Base-by-base conservation (phyloP, 352 stramenopile genomes). In the Phytophthora uliginosa region DNA sequence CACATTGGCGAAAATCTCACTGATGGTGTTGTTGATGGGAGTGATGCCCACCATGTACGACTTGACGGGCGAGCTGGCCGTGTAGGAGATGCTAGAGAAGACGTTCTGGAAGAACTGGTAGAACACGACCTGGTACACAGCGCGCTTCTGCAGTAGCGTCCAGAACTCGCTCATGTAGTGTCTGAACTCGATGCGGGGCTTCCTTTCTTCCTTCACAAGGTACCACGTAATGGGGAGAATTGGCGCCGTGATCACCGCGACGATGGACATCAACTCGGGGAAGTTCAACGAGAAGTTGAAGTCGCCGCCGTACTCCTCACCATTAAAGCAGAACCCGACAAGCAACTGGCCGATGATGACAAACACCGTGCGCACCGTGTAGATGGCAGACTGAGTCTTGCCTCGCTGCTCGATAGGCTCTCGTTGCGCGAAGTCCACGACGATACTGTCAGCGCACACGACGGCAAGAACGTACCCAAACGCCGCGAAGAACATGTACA, bases 381-480 rank as follows among this genome's bases (percentile, higher is more conserved):
- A 88, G 42, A 84, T 77, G 7, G 52, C 59, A 3, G 81, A 79
- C 64, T 88, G 81, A 4, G 69, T 79, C 52, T 68, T 76, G 10
- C 80, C 80, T 15, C 77, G 78, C 17, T 58, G 45, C 18, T 63
- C 66, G 2, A 73, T 50, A 0, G 78, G 69, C 58, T 88, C 78
- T 18, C 71, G 68, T 15, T 85, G 77, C 4, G 77, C 74, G 15
- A 79, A 67, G 36, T 82, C 68, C 13, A 82, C 75, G 26, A 78
- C 64, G 54, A 85, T 74, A 57, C 77, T 81, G 71, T 92, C 84
- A 40, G 78, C 69, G n/a, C 82, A 83, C 3, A 90, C 79, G 51
- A 89, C 83, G 2, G 84, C 76, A 55, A 82, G 71, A 31, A 91
- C 76, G 59, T 91, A 92, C 20, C 84, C 84, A 50, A 90, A 56